Evolutionary conservation across 148 eudicot species (phyloP).

Genomic region (Simmondsia chinensis): DNA sequence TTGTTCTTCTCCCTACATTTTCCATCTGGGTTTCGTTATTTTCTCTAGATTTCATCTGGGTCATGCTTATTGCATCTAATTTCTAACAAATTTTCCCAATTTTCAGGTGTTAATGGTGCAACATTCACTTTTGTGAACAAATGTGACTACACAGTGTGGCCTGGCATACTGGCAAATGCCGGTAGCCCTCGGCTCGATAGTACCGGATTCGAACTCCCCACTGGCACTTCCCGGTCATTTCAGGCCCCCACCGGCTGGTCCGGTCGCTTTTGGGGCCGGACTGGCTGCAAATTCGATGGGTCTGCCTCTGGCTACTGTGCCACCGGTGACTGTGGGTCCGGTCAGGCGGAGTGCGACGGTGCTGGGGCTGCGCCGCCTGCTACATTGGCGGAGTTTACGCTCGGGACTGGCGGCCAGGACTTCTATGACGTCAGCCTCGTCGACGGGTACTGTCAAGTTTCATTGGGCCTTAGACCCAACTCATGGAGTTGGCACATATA

Average conservation of each 20-base stretch:
- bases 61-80: too few species aligned
- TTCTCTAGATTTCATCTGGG: too few species aligned
- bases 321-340: conserved; percentile 89
- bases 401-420: conserved; percentile 52
- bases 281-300: conserved; percentile 52
- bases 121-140: conserved; percentile 70
- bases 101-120: conserved; percentile 33
- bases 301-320: conserved; percentile 40
- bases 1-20: too few species aligned
- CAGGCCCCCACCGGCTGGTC: conserved; percentile 91
- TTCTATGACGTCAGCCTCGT: conserved; percentile 92
- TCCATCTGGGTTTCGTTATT: too few species aligned
- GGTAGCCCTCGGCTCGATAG: conserved; percentile 53
- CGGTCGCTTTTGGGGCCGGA: conserved; percentile 92
- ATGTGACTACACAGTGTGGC: conserved; percentile 75
- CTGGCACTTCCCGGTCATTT: conserved; percentile 38
- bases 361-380: conserved; percentile 84
- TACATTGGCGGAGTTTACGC: conserved; percentile 73
- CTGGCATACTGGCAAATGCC: conserved; percentile 76
- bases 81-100: too few species aligned
- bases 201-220: conserved; percentile 79
- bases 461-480: neutral
- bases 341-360: conserved; percentile 61
- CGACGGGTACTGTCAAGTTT: conserved; percentile 29
- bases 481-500: neutral